Base-by-base conservation (phyloP, 1,284 basidiomycete genomes). In the Sphagnurus paluster region DNA sequence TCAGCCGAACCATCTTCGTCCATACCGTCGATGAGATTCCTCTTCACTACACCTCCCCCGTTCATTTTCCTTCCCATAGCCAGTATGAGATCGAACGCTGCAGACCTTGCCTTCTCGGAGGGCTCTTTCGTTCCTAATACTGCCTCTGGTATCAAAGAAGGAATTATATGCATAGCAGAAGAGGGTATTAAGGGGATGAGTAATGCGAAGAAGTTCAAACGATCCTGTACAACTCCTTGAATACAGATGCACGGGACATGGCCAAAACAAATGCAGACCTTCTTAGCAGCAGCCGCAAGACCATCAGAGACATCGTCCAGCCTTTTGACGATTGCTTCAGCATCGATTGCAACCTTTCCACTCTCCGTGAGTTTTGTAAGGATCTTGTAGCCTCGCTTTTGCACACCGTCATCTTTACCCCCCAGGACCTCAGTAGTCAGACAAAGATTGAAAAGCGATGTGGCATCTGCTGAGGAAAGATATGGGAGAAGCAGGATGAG, bases 61-160 rank as follows among this genome's bases (percentile, higher is more conserved):
- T 77, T 76, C 94, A 99, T 98, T 72, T 95, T 98, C 59, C 78
- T 75, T 7, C 91, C 97, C 91, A 99, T 96, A 16, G 81, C 79
- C 2, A 99, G 83, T 36, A 99, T 79, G 38, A 98, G 70, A 29
- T 95, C 92, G 63, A 96, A 99, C 1, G 95, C 95, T 7, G 87
- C 90, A 50, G 79, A 80, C 39, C 97, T 80, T 0, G 93, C 88
- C 58, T 92, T 93, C 64, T 96, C 93, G 28, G 97, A 98, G 6
- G 94, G 91, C 65, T 99, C 97, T 65, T 99, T 99, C 21, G 95
- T 98, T 1, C 93, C 95, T n/a, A 99, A 73, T 3, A 98, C 90
- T 11, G 92, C 93, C 70, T 99, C 97, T 1, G 96, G 93, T 39
- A 99, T 88, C 40, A 99, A 73, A 2, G 87, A 84, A 2, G 93